A percentile compares a stretch with the other conserved stretches of the same genome.
Conservation (phyloP, 768 basidiomycete genomes). For the Leccinum disarticulatum region DNA sequence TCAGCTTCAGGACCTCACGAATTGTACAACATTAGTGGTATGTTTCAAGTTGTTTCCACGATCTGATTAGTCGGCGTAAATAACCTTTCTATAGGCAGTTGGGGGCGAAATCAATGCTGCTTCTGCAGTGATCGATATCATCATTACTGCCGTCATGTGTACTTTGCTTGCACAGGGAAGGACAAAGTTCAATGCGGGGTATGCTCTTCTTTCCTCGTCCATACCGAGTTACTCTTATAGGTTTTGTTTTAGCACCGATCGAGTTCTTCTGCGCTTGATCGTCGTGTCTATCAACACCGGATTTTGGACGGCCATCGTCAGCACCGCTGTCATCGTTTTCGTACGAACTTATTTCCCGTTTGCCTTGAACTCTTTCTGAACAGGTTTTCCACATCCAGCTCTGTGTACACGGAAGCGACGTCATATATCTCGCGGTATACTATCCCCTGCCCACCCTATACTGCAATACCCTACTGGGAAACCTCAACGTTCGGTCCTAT, state of each 20-base stretch:
- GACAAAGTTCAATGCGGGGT: neutral
- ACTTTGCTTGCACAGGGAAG: neutral
- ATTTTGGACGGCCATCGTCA: neutral
- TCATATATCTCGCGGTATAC: neutral
- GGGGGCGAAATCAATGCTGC: neutral
- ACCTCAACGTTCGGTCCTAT: neutral
- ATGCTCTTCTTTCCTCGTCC: neutral
- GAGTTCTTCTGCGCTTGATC: neutral
- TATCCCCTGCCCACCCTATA: neutral
- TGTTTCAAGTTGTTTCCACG: neutral
- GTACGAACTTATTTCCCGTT: neutral
- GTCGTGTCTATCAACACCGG: constrained; percentile 1
- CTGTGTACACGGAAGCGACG: neutral
- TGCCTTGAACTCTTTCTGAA: neutral
- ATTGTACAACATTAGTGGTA: neutral
- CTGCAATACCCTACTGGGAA: neutral
- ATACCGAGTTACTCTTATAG: neutral
- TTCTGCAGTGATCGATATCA: neutral
- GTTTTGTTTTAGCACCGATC: neutral
- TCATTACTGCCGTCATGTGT: neutral
- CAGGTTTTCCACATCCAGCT: neutral
- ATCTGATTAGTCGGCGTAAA: neutral
- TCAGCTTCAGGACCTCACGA: neutral
- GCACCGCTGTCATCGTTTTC: neutral
- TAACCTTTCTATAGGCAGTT: neutral